Conservation (phyloP, 2,329 filamentous ascomycete species). For the Colletotrichum agaves region DNA sequence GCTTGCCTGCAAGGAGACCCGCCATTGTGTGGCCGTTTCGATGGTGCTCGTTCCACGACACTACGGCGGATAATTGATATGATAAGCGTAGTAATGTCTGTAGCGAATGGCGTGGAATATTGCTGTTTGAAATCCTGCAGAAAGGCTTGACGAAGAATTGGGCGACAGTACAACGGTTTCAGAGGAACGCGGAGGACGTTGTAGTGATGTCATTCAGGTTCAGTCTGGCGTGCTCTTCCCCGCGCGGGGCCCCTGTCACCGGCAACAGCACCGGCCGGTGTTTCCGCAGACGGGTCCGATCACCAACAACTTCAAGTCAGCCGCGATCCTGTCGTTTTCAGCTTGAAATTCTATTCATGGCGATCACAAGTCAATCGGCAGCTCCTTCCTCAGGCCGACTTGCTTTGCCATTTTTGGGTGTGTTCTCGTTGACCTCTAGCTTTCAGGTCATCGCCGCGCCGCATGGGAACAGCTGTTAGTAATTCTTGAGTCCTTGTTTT, state of each 20-base stretch:
- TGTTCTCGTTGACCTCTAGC: too few species aligned
- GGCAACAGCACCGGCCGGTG: slow-evolving; percentile 7
- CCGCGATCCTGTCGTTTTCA: not conserved
- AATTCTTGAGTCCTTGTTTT: too few species aligned
- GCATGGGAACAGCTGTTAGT: too few species aligned
- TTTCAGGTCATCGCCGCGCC: too few species aligned
- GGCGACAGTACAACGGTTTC: not conserved
- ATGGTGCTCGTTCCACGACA: not conserved
- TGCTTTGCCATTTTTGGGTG: too few species aligned
- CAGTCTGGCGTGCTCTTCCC: slow-evolving; percentile 34
- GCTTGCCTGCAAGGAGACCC: slow-evolving; percentile 25
- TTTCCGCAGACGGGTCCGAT: not conserved
- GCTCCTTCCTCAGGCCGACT: too few species aligned
- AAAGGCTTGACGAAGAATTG: not conserved
- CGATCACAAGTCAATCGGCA: too few species aligned
- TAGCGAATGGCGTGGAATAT: not conserved
- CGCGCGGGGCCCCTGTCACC: slow-evolving; percentile 18
- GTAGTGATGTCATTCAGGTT: slow-evolving; percentile 34
- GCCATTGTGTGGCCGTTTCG: slow-evolving; percentile 15
- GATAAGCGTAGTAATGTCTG: not conserved
- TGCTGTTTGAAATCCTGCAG: too few species aligned
- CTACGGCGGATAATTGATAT: not conserved
- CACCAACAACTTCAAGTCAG: not conserved
- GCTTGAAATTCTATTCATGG: too few species aligned
- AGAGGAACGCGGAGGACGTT: not conserved